Base-by-base conservation (phyloP, 1,284 basidiomycete genomes). In the Fistulinella cinereoalba region DNA sequence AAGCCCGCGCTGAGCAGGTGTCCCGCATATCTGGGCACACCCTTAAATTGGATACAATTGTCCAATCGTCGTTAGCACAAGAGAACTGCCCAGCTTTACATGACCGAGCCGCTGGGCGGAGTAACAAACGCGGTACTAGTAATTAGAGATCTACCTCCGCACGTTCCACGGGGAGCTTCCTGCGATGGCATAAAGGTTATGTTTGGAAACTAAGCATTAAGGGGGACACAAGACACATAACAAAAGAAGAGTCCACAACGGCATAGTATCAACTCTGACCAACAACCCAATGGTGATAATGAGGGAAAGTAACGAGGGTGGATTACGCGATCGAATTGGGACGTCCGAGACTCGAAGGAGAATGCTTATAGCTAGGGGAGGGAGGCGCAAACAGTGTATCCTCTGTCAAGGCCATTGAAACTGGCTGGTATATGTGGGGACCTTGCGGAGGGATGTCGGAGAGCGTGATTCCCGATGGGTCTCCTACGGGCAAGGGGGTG, bases 401-500 rank as follows among this genome's bases (percentile, higher is more conserved):
- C 44, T 88, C 85, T 19, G 81, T 82, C 52, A 87, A 62, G 23
- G 85, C 85, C 82, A 86, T 82, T 28, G 85, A 87, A 33, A 88
- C 83, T 6, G 83, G 83, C 56, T 85, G 71, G 60, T 87, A 86
- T 24, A 66, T 60, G 52, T 81, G 80, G 3, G 56, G 56, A 25
- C 57, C 55, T 4, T 47, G 36, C 37, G 57, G 51, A 23, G 57
- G 46, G 6, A 41, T 29, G 32, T 52, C 53, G 7, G 53, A 40
- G 32, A 31, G 37, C 44, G 53, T 46, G 41, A 41, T 10, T 7
- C 21, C 43, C 5, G 49, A 28, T 5, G 34, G 16, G 12, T 41
- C 29, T n/a, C 44, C 57, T 48, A 72, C 58, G 31, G 73, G 77
- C 74, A 82, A 76, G 10, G 83, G 79, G 44, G 66, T 82, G 58